Evolutionary conservation across 306 rosid species (phyloP), one percentile per base, ranked within the genome.

Genomic region (Adenanthera pavonina): DNA sequence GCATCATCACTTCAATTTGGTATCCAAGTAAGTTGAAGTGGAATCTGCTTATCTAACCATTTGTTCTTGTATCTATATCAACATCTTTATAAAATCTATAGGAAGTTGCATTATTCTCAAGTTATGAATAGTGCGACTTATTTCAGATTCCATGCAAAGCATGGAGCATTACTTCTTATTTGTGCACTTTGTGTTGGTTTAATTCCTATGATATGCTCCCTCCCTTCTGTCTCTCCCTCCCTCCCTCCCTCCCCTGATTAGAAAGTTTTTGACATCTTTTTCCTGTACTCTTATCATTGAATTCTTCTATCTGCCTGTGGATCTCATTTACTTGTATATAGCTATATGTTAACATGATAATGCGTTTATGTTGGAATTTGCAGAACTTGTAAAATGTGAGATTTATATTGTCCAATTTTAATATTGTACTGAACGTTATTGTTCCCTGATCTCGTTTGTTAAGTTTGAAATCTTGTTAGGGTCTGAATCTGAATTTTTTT

Each of bases 1-100:
- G 97, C 94, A 84, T 81, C 97, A 43, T 95, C 99, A 52, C 95
- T 95, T 54, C 89, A 94, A 85, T 86, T 92, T 77, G 13, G 89
- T 38, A 89, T 93, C 82, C 98, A 95, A 86, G 98, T 95, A 87
- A 88, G 94, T 66, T 72, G 54, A 15, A 65, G 17, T 51, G 53
- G 20, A 62, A 53, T 66, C 43, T 6, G 41, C 62, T 47, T 9
- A 48, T 38, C 46, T 51, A 54, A 20, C 53, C 0, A 41, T 46
- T 69, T 69, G 51, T 46, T 19, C 34, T 69, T 69, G 38, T 46
- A 14, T 25, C 30, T 25, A 25, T 25, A 25, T 25, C 30, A 25
- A 25, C 30, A 25, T 25, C 30, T 25, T 25, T 25, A 25, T 25
- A 25, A 25, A 25, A 25, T 25, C 30, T 25, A 25, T 25, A 25